These are phyloP conservation scores for Grigorovia yakushimaensis DNA, from an alignment of 805 yeast species.

Conservation along the genomic window DNA sequence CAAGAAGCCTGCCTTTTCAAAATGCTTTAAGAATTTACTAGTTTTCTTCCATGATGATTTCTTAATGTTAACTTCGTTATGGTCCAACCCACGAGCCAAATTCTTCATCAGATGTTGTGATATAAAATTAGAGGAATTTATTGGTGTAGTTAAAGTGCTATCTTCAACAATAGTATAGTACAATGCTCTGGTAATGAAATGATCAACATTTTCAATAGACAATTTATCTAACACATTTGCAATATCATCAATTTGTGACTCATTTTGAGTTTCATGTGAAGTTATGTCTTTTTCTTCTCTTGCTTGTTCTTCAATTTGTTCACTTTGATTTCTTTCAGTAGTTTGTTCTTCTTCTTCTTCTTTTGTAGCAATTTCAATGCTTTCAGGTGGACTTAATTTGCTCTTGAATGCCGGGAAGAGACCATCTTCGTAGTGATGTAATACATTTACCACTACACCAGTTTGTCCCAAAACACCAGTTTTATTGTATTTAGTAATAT, in stretches of 20 bases:
- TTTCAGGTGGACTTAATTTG: constrained; percentile 35
- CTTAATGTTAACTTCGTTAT: constrained; percentile 48
- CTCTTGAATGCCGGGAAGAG: constrained; percentile 42
- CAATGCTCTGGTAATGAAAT: constrained; percentile 61
- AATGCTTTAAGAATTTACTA: constrained; percentile 71
- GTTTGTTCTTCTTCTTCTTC: constrained; percentile 5
- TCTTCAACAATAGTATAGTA: constrained; percentile 57
- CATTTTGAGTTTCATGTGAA: constrained; percentile 4
- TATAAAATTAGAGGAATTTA: constrained; percentile 66
- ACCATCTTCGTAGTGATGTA: constrained; percentile 63
- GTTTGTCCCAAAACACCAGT: constrained; percentile 43
- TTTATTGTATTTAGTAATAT: constrained; percentile 35
- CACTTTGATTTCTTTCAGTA: constrained; percentile 3
- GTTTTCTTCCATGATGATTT: constrained; percentile 86
- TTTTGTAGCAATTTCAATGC: constrained; percentile 7
- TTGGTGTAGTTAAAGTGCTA: constrained; percentile 46
- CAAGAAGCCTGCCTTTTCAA: constrained; percentile 67
- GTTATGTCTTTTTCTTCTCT: constrained; percentile 2
- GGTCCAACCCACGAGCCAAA: constrained; percentile 53
- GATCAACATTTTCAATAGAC: constrained; percentile 59
- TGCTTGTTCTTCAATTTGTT: constrained; percentile 4
- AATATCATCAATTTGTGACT: constrained; percentile 14
- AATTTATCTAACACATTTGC: constrained; percentile 35
- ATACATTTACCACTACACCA: constrained; percentile 70
- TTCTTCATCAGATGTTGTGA: constrained; percentile 58